Evolutionary conservation across 176 grass and related monocot species (phyloP).

Genomic region (Thalia dealbata): DNA sequence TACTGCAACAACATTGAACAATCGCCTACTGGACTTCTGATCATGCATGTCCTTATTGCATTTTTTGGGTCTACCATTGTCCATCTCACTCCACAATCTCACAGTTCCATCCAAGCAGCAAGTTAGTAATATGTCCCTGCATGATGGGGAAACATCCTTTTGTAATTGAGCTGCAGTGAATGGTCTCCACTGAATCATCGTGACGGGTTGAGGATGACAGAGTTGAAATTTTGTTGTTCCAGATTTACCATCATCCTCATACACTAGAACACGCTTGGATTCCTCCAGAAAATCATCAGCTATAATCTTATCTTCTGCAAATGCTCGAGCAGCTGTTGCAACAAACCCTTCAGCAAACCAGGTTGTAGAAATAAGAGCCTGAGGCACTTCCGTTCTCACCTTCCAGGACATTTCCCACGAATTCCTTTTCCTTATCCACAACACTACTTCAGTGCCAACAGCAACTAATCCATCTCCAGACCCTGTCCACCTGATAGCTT

Average conservation of each 20-base stretch:
- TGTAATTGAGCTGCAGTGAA: constrained; percentile 4
- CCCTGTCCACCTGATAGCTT: constrained; percentile 45
- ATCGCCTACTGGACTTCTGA: constrained; percentile 17
- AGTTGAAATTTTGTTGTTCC: constrained; percentile 46
- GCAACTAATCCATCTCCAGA: constrained; percentile 56
- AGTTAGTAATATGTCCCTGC: constrained; percentile 70
- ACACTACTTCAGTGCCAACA: constrained; percentile 50
- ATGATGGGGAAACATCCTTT: constrained; percentile 26
- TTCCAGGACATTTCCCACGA: constrained; percentile 76
- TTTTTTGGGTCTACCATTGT: constrained; percentile 36
- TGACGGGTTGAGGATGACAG: constrained; percentile 52
- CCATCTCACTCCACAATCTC: constrained; percentile 68
- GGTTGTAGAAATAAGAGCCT: constrained; percentile 60
- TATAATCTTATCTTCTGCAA: constrained; percentile 9
- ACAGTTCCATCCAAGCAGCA: constrained; percentile 73
- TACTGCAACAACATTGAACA: constrained; percentile 62
- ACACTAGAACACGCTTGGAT: constrained; percentile 43
- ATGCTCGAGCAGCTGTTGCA: constrained; percentile 33
- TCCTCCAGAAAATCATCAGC: constrained; percentile 5
- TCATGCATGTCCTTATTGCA: constrained; percentile 32
- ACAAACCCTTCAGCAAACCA: constrained; percentile 42
- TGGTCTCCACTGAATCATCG: constrained; percentile 91
- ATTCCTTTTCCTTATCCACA: constrained; percentile 44
- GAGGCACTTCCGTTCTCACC: constrained; percentile 37
- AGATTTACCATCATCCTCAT: constrained; percentile 52